These are phyloP conservation scores for Coemansia aciculifera DNA, from an alignment of 192 early-diverging fungal genomes.

Conservation along the genomic window DNA sequence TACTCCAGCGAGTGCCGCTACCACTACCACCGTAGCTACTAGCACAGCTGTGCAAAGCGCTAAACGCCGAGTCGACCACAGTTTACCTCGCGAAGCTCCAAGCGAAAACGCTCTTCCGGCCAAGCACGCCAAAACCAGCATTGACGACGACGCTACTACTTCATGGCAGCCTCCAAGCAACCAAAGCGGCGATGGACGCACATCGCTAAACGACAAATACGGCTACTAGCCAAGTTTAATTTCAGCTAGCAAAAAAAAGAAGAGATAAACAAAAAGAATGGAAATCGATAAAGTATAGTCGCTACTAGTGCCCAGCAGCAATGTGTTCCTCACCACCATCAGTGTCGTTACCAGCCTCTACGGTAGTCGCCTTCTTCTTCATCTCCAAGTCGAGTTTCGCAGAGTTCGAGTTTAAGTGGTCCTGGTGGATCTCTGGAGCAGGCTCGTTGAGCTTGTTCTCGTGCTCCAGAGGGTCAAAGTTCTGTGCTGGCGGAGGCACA, in stretches of 20 bases:
- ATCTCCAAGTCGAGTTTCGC: conserved; percentile 28
- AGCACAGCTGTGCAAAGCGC: neutral
- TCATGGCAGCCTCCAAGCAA: conserved; percentile 43
- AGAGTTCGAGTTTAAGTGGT: conserved; percentile 45
- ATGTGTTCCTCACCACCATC: conserved; percentile 17
- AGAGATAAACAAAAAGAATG: neutral
- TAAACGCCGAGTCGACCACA: conserved; percentile 15
- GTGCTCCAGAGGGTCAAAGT: conserved; percentile 54
- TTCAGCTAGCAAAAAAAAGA: conserved; percentile 1
- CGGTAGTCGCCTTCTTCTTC: conserved; percentile 42
- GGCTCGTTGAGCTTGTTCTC: conserved; percentile 56
- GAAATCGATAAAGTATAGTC: conserved; percentile 3
- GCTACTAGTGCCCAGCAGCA: conserved; percentile 16
- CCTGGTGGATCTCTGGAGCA: conserved; percentile 51
- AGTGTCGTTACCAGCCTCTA: conserved; percentile 1
- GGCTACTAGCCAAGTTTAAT: conserved; percentile 30
- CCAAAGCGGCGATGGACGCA: conserved; percentile 49
- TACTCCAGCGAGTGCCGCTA: too few relatives aligned
- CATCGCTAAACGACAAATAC: conserved; percentile 47
- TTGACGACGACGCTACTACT: neutral
- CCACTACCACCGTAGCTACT: neutral
- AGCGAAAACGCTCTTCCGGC: neutral
- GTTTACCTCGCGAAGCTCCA: conserved; percentile 16
- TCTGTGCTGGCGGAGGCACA: conserved; percentile 40
- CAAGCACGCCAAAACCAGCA: conserved; percentile 5